These are phyloP conservation scores for Scorias spongiosa DNA, from an alignment of 2,329 filamentous ascomycete species.

Conservation along the genomic window DNA sequence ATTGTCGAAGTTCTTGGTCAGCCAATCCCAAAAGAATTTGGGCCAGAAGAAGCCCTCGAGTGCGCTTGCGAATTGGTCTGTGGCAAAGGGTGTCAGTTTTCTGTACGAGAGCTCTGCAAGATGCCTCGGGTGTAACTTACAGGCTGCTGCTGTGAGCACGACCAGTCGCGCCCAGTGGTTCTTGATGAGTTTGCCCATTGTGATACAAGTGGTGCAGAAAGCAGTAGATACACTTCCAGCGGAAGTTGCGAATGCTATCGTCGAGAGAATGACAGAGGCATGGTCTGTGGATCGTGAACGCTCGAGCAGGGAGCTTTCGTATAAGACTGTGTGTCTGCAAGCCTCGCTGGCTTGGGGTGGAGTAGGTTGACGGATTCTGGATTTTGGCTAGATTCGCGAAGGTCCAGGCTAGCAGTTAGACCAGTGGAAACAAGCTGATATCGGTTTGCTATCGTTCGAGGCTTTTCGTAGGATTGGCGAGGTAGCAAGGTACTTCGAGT, in stretches of 20 bases:
- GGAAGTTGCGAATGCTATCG: not conserved
- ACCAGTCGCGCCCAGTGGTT: slow-evolving; percentile 98
- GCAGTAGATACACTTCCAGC: not conserved
- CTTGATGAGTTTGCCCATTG: slow-evolving; percentile 96
- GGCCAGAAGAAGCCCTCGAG: slow-evolving; percentile 93
- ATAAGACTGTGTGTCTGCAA: no score
- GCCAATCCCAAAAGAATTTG: slow-evolving; percentile 96
- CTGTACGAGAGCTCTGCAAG: not conserved
- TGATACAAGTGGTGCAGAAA: slow-evolving; percentile 7
- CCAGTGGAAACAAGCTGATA: no score
- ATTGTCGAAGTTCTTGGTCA: slow-evolving; percentile 75
- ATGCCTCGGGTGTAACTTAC: slow-evolving; percentile 32
- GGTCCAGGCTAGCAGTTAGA: no score
- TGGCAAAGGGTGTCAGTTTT: slow-evolving; percentile 6
- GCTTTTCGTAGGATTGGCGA: no score
- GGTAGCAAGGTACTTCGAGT: no score
- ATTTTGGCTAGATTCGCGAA: no score
- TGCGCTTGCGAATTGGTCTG: slow-evolving; percentile 75
- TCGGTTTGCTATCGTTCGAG: no score
- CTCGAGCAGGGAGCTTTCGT: no score
- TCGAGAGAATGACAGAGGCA: not conserved
- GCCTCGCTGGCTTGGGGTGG: no score
- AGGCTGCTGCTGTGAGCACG: slow-evolving; percentile 66
- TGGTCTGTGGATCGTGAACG: not conserved
- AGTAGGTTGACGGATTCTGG: no score